Conservation (phyloP, 805 yeast genomes). For the Candida gorgasii region DNA sequence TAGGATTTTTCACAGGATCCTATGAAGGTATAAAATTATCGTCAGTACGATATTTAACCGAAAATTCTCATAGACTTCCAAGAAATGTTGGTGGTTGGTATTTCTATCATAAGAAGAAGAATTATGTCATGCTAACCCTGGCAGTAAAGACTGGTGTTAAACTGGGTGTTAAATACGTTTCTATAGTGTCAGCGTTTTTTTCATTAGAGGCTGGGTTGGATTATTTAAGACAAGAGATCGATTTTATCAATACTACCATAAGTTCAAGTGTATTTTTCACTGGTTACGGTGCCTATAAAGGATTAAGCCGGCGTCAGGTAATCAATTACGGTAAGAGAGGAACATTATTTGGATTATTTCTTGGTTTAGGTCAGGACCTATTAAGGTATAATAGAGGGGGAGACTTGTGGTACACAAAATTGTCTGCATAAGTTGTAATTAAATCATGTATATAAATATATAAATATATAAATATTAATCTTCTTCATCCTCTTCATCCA, state of each 20-base stretch:
- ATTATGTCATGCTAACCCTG: conserved; percentile 64
- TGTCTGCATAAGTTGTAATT: neutral
- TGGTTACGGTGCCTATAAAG: conserved; percentile 47
- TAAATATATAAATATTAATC: neutral
- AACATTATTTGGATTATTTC: conserved; percentile 53
- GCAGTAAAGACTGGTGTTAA: conserved; percentile 53
- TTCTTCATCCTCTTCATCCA: conserved; percentile 41
- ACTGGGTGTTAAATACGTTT: conserved; percentile 36
- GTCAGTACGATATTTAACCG: conserved; percentile 65
- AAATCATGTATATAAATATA: conserved; percentile 2
- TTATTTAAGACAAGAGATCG: conserved; percentile 48
- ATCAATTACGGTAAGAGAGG: conserved; percentile 51
- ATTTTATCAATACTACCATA: conserved; percentile 61
- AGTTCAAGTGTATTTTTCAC: conserved; percentile 57
- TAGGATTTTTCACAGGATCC: conserved; percentile 58
- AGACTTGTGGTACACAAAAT: conserved; percentile 60
- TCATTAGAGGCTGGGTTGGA: conserved; percentile 66
- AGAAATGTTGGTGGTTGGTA: conserved; percentile 82
- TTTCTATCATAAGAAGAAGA: conserved; percentile 80
- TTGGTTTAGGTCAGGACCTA: conserved; percentile 69
- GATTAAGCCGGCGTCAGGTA: conserved; percentile 46
- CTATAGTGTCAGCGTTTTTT: conserved; percentile 51
- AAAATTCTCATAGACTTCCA: conserved; percentile 82
- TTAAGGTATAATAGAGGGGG: conserved; percentile 61
- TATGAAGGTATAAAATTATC: conserved; percentile 57